Evolutionary conservation across 2,329 filamentous ascomycete species (phyloP).

Genomic region (Parastagonospora avenae): DNA sequence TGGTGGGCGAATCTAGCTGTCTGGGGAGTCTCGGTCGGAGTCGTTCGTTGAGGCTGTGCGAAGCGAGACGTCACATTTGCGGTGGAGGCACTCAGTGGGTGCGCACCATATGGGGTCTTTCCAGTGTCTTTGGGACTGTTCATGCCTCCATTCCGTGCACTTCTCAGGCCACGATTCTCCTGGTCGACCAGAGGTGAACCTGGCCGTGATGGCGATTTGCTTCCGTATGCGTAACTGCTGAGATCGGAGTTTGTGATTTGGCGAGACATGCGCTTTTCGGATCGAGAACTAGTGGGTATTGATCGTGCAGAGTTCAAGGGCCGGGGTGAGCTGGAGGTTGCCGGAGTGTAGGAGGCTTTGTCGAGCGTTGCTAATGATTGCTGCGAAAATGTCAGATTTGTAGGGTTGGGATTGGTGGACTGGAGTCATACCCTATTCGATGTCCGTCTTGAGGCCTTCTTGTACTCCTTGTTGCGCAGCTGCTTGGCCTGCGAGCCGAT

Average conservation of each 20-base stretch:
- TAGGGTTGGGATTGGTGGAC: background rate
- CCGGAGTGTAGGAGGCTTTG: conserved; percentile 62
- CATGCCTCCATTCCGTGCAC: conserved; percentile 63
- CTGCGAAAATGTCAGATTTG: conserved; percentile 51
- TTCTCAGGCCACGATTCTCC: conserved; percentile 56
- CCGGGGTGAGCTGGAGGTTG: conserved; percentile 69
- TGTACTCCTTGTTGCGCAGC: conserved; percentile 56
- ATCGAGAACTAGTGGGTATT: conserved; percentile 50
- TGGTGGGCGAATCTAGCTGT: conserved; percentile 70
- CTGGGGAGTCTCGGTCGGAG: conserved; percentile 67
- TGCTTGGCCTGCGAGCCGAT: conserved; percentile 63
- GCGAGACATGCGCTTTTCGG: conserved; percentile 55
- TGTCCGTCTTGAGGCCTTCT: conserved; percentile 66
- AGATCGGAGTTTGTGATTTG: conserved; percentile 52
- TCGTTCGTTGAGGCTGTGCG: conserved; percentile 47
- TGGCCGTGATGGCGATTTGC: conserved; percentile 68
- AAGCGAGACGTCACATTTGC: conserved; percentile 53
- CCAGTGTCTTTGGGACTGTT: conserved; percentile 60
- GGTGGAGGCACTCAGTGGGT: conserved; percentile 59
- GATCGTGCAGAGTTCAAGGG: conserved; percentile 60
- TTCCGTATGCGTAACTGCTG: conserved; percentile 51
- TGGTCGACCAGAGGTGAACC: conserved; percentile 71
- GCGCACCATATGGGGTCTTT: conserved; percentile 60
- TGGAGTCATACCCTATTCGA: conserved; percentile 69
- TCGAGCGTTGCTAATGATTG: conserved; percentile 86